phyloP scores from a whole-genome alignment of 2,329 filamentous ascomycete genomes.

The Penicillium sp. region DNA sequence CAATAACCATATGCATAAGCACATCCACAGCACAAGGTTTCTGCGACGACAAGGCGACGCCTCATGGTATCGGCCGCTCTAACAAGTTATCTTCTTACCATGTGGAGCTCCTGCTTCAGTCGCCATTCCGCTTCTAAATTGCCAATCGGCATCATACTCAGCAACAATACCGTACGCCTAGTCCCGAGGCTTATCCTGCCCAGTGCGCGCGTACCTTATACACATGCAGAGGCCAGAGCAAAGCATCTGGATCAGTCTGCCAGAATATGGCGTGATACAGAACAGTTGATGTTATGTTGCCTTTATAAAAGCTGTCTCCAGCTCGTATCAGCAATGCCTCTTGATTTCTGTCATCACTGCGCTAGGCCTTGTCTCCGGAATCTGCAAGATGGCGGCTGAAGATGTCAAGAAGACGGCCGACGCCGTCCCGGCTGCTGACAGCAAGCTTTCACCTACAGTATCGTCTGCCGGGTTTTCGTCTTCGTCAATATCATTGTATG shows the following conservation, averaged over 20 bases:
- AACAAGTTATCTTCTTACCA: neutral
- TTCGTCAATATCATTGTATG: conserved; percentile 16
- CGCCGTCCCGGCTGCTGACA: conserved; percentile 1
- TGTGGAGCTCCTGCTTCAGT: neutral
- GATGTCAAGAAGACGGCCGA: conserved; percentile 10
- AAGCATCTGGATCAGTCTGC: conserved; percentile 7
- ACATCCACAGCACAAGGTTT: neutral
- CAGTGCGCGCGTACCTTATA: neutral
- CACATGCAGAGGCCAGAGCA: neutral
- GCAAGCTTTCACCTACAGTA: conserved; percentile 10
- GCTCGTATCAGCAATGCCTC: neutral
- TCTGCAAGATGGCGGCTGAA: conserved; percentile 18
- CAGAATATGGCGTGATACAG: conserved; percentile 13
- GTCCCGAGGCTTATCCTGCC: neutral
- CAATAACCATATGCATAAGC: neutral
- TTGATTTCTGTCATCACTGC: neutral
- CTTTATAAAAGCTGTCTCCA: conserved; percentile 15
- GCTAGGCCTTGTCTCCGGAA: neutral
- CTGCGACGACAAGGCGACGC: neutral
- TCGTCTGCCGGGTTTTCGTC: conserved; percentile 16
- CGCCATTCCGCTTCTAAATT: conserved; percentile 4
- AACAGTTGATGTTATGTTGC: neutral
- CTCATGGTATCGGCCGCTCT: neutral
- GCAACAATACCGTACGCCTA: neutral
- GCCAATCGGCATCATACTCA: neutral